These are phyloP conservation scores for Rhizopus stolonifer DNA, from an alignment of 371 early-diverging fungal species.

Conservation along the genomic window DNA sequence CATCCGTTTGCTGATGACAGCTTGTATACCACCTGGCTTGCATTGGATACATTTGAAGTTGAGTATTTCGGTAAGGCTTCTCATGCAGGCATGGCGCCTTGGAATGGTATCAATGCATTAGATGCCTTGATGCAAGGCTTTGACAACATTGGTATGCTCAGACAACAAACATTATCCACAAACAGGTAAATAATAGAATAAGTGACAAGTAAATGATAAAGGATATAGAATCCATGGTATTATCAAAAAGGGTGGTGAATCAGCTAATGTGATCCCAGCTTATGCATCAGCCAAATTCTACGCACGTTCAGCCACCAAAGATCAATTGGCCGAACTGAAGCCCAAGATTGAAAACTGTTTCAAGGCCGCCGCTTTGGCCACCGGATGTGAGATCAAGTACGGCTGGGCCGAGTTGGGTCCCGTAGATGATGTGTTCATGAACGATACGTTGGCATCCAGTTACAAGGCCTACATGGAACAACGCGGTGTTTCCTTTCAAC, in stretches of 20 bases:
- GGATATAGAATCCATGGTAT: constrained; percentile 62
- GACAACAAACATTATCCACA: constrained; percentile 65
- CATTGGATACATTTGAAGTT: constrained; percentile 39
- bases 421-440: constrained; percentile 45
- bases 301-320: constrained; percentile 51
- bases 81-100: constrained; percentile 52
- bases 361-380: constrained; percentile 60
- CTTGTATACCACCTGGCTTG: constrained; percentile 30
- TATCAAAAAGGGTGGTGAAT: constrained; percentile 8
- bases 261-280: constrained; percentile 52
- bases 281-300: constrained; percentile 50
- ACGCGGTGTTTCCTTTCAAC: constrained; percentile 32
- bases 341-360: constrained; percentile 52
- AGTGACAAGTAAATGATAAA: background rate
- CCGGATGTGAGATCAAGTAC: constrained; percentile 62
- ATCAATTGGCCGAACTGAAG: constrained; percentile 46
- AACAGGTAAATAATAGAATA: constrained; percentile 21
- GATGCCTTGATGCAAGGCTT: constrained; percentile 62
- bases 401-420: constrained; percentile 36
- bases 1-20: constrained; percentile 31
- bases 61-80: constrained; percentile 61
- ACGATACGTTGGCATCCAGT: constrained; percentile 50
- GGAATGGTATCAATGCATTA: constrained; percentile 73
- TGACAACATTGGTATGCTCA: constrained; percentile 57
- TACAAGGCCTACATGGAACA: constrained; percentile 52